Percentiles rank a stretch among this genome's conserved stretches.
Conservation (phyloP, 345 rosid species). For the Firmiana major region DNA sequence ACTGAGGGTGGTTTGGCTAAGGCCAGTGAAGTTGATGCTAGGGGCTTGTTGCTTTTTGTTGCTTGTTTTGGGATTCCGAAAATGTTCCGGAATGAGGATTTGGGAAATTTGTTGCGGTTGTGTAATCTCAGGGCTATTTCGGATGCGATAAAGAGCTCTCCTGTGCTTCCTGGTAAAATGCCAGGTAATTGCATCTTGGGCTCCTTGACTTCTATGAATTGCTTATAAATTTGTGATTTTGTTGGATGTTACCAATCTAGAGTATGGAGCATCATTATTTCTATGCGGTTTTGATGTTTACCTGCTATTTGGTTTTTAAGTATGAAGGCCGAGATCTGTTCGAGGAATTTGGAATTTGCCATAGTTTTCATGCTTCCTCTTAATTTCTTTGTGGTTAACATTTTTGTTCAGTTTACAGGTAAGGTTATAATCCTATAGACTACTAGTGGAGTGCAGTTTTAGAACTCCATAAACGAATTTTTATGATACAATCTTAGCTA, state of each 20-base stretch:
- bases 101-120: slow-evolving; percentile 48
- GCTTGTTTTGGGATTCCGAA: slow-evolving; percentile 67
- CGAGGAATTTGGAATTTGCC: background rate
- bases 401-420: background rate
- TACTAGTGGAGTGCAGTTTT: background rate
- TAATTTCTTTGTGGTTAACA: background rate
- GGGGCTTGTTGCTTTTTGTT: slow-evolving; percentile 63
- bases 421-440: background rate
- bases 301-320: background rate
- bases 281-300: background rate
- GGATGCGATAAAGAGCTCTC: slow-evolving; percentile 43
- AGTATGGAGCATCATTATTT: background rate
- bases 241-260: background rate
- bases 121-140: slow-evolving; percentile 40
- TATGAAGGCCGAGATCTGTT: background rate
- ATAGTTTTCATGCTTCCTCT: background rate
- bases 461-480: background rate
- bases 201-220: background rate
- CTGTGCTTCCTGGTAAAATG: slow-evolving; percentile 36
- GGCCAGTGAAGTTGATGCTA: slow-evolving; percentile 53
- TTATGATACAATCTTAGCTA: background rate
- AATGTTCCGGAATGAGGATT: slow-evolving; percentile 40
- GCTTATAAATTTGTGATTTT: background rate
- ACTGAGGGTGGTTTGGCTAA: slow-evolving; percentile 54
- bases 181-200: slow-evolving; percentile 37